Base-by-base conservation (phyloP, 345 rosid genomes). In the Murraya paniculata region DNA sequence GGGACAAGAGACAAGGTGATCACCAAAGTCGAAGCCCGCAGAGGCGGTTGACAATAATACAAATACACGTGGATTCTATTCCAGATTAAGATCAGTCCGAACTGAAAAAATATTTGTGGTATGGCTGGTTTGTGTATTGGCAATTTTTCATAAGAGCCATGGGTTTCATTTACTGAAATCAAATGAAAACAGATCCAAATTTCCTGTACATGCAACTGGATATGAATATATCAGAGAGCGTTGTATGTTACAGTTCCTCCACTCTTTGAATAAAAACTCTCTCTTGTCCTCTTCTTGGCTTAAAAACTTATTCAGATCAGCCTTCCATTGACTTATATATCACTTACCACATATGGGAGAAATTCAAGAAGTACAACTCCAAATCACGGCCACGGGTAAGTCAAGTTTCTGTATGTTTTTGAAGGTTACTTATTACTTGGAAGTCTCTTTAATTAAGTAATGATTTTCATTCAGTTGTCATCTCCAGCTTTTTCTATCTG, bases 361-460 rank as follows among this genome's bases (percentile, higher is more conserved):
- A 41, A 62, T 71, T 76, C 68, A 76, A 79, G 82, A 78, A 73
- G 72, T 73, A 71, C 84, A 60, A 62, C 84, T 73, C 53, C 81
- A 68, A 24, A 64, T 81, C 55, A 73, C 11, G 55, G 72, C 78
- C 39, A 68, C 30, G 39, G 72, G 84, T 77, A 77, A 72, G 84
- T 77, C 16, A 27, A 19, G 56, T 72, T 74, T 28, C 25, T 30
- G 30, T 36, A 66, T 81, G 22, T 50, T 53, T 53, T 45, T 1
- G 50, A 45, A 14, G 50, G 50, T 45, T 45, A 45, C 11, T 13
- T 13, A 45, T 45, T 45, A 14, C 50, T 45, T 45, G 18, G 18
- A 45, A 53, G 22, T 53, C 22, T 50, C 68, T 50, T 4, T 5
- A 16, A 53, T 53, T 53, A 16, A 53, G 57, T 39, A 36, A 2